Conservation (phyloP, 2,329 filamentous ascomycete species). For the Xylariaceae sp. region DNA sequence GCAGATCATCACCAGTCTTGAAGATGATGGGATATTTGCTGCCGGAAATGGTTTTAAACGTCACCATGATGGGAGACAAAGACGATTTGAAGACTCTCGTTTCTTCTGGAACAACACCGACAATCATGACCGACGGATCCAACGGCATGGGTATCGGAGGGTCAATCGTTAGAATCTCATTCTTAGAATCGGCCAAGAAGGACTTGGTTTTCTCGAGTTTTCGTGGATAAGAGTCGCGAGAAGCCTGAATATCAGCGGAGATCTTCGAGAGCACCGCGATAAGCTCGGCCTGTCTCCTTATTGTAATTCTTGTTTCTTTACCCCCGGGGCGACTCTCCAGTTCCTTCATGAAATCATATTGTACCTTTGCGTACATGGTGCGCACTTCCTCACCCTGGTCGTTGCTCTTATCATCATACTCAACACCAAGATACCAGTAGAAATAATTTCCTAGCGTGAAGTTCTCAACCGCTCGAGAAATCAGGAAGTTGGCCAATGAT, state of each 20-base stretch:
- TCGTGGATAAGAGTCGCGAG: constrained; percentile 76
- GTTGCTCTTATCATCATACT: constrained; percentile 84
- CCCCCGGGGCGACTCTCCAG: constrained; percentile 76
- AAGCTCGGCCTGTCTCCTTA: constrained; percentile 88
- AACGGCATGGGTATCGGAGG: constrained; percentile 87
- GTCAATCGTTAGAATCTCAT: constrained; percentile 83
- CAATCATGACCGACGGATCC: constrained; percentile 81
- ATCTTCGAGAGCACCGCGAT: constrained; percentile 87
- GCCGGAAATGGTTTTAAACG: constrained; percentile 81
- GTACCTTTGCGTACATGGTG: constrained; percentile 88
- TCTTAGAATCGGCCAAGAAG: constrained; percentile 85
- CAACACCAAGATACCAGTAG: constrained; percentile 98
- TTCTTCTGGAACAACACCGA: constrained; percentile 82
- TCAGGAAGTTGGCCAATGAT: constrained; percentile 87
- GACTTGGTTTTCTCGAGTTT: constrained; percentile 88
- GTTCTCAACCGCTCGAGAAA: constrained; percentile 85
- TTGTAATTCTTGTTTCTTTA: constrained; percentile 73
- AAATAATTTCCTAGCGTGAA: constrained; percentile 93
- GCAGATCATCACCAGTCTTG: constrained; percentile 94
- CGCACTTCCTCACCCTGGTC: constrained; percentile 78
- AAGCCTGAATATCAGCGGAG: constrained; percentile 84
- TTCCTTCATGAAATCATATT: constrained; percentile 94
- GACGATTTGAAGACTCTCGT: constrained; percentile 96
- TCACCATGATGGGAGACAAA: constrained; percentile 86
- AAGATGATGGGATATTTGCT: constrained; percentile 91